Conservation (phyloP, 129 eudicot species). For the Flaveria robusta region DNA sequence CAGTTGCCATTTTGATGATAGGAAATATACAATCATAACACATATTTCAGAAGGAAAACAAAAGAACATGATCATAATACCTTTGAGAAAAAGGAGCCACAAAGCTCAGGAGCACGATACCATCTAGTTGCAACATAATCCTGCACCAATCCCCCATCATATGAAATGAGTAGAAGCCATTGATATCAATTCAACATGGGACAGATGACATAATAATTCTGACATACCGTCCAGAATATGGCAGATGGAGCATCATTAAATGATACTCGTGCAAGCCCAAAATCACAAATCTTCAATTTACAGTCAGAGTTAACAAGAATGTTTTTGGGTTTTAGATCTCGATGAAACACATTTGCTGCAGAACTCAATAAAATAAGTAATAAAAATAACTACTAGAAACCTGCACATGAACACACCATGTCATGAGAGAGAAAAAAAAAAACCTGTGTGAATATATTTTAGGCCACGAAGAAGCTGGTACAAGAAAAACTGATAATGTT, state of each 20-base stretch:
- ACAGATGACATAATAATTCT: neutral
- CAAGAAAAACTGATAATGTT: conserved; percentile 76
- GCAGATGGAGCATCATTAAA: conserved; percentile 75
- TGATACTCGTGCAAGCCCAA: conserved; percentile 78
- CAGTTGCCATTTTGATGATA: neutral
- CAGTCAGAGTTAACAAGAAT: conserved; percentile 74
- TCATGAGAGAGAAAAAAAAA: neutral
- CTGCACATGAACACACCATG: neutral
- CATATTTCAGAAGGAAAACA: neutral
- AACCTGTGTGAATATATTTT: conserved; percentile 77
- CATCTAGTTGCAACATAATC: conserved; percentile 92
- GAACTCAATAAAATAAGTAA: neutral
- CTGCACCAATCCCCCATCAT: conserved; percentile 34
- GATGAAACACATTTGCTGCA: conserved; percentile 73
- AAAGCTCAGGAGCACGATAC: conserved; percentile 95
- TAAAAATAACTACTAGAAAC: neutral
- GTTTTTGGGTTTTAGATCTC: conserved; percentile 74
- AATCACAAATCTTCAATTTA: conserved; percentile 74
- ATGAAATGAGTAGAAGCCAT: conserved; percentile 15
- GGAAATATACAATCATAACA: neutral
- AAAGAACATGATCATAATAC: conserved; percentile 31
- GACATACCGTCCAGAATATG: conserved; percentile 71
- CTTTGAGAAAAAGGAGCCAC: conserved; percentile 91
- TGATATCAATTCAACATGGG: neutral
- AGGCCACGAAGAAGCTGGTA: conserved; percentile 88